Conservation (phyloP, 352 stramenopile genomes). For the Albugo candida region DNA sequence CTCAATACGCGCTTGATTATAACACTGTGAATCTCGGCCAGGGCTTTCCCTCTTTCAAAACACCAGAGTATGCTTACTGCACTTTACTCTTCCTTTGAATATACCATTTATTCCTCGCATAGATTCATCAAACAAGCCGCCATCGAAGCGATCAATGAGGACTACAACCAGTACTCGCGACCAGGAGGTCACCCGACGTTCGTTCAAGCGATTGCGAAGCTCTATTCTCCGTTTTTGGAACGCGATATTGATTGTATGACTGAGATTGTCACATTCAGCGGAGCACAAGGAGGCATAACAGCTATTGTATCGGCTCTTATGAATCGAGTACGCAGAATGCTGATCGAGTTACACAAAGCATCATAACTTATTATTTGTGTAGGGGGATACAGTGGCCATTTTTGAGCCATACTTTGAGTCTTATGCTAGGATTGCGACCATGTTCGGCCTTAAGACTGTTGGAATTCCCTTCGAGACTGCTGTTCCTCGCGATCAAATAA, state of each 20-base stretch:
- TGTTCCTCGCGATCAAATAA: constrained; percentile 9
- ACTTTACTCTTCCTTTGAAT: neutral
- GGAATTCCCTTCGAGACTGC: constrained; percentile 49
- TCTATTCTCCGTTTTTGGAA: constrained; percentile 54
- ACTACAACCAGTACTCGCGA: constrained; percentile 82
- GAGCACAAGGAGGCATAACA: constrained; percentile 74
- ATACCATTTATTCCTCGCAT: neutral
- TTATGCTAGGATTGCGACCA: constrained; percentile 70
- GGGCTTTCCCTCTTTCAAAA: constrained; percentile 91
- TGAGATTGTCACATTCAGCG: constrained; percentile 77
- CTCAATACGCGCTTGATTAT: constrained; percentile 57
- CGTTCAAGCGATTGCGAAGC: constrained; percentile 52
- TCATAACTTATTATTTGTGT: neutral
- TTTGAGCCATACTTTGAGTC: constrained; percentile 84
- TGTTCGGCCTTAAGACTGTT: constrained; percentile 60
- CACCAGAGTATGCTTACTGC: constrained; percentile 25
- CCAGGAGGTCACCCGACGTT: constrained; percentile 63
- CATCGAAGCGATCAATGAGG: constrained; percentile 49
- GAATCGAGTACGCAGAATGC: constrained; percentile 20
- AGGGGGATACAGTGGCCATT: constrained; percentile 72
- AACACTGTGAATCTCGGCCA: constrained; percentile 89
- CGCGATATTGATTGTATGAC: constrained; percentile 49
- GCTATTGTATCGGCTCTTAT: constrained; percentile 58
- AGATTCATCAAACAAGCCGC: constrained; percentile 79
- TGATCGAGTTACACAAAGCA: neutral